Conservation (phyloP, 306 rosid species). For the Cicer judaicum region DNA sequence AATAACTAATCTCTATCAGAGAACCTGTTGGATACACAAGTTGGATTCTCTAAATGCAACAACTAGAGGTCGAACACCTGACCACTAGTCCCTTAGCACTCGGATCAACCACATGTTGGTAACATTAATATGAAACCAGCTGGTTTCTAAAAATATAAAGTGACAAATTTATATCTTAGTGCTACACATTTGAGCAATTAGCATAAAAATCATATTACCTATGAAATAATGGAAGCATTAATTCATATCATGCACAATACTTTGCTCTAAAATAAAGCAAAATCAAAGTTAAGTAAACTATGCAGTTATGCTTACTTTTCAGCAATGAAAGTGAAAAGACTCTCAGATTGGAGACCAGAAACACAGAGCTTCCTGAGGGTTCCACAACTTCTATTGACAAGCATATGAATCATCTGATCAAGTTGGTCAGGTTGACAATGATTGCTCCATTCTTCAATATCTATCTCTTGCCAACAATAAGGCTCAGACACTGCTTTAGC, state of each 20-base stretch:
- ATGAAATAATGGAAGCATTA: not conserved
- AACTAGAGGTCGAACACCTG: no score
- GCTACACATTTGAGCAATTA: constrained; percentile 1
- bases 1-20: no score
- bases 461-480: constrained; percentile 96
- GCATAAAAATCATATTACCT: constrained; percentile 4
- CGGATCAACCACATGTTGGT: no score
- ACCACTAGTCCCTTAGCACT: no score
- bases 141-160: not conserved
- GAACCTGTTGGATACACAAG: no score
- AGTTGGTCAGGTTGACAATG: constrained; percentile 64
- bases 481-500: constrained; percentile 80
- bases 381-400: constrained; percentile 73
- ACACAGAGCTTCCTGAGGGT: constrained; percentile 84
- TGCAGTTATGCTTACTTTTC: constrained; percentile 72
- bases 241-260: not conserved
- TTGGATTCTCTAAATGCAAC: no score
- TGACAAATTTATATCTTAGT: constrained; percentile 2
- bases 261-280: constrained; percentile 28
- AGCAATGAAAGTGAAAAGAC: constrained; percentile 75
- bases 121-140: constrained; percentile 21
- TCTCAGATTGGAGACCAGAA: constrained; percentile 66
- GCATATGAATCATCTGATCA: constrained; percentile 74
- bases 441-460: constrained; percentile 89
- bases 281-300: constrained; percentile 14